Conservation (phyloP, 306 rosid species). For the Citrullus colocynthis region DNA sequence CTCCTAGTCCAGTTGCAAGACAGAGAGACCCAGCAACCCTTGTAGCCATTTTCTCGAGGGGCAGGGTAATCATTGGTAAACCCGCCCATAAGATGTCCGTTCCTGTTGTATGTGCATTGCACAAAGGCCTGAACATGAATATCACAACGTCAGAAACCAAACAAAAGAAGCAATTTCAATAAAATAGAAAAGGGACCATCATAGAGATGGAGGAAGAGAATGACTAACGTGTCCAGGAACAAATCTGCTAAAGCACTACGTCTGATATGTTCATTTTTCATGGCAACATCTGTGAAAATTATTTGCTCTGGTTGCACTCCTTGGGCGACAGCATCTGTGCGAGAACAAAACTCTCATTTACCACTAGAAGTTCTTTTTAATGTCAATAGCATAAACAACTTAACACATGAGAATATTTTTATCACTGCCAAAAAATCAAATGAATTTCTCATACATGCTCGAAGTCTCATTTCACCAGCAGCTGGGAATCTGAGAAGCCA, state of each 20-base stretch:
- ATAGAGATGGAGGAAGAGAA: not conserved
- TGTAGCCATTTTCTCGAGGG: conserved; percentile 98
- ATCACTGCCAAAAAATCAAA: not conserved
- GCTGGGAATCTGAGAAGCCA: conserved; percentile 99
- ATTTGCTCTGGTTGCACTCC: conserved; percentile 93
- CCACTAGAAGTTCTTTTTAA: not conserved
- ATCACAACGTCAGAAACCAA: not conserved
- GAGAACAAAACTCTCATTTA: not conserved
- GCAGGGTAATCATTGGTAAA: conserved; percentile 88
- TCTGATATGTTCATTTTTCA: conserved; percentile 90
- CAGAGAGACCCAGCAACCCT: conserved; percentile 99
- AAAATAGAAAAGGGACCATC: not conserved
- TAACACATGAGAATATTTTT: not conserved
- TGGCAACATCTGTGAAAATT: conserved; percentile 92
- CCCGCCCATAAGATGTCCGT: conserved; percentile 98
- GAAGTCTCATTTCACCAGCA: conserved; percentile 87
- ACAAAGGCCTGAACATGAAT: conserved; percentile 55
- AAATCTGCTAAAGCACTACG: conserved; percentile 88
- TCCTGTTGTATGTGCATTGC: conserved; percentile 99
- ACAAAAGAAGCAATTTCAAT: not conserved
- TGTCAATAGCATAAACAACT: not conserved
- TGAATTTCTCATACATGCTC: conserved; percentile 46
- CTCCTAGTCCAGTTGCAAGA: conserved; percentile 83
- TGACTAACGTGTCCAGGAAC: conserved; percentile 81
- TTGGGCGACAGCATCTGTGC: conserved; percentile 75